These are phyloP conservation scores for Hyphodiscus hymeniophilus DNA, from an alignment of 495 filamentous ascomycete species.

Conservation along the genomic window DNA sequence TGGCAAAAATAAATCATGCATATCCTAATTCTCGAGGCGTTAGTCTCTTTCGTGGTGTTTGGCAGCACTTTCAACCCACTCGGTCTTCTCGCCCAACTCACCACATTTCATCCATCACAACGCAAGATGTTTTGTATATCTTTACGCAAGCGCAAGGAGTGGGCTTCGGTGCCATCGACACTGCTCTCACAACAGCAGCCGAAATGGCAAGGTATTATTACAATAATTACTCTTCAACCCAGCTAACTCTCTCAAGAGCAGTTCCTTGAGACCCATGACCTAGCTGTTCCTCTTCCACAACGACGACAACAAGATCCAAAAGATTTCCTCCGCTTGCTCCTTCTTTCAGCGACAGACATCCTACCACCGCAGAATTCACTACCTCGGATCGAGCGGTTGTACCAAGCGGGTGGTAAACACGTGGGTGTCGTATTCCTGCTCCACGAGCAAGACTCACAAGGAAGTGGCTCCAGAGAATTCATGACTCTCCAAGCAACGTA, in stretches of 20 bases:
- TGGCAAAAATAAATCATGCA: neutral
- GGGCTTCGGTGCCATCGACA: slow-evolving; percentile 35
- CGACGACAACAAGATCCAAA: slow-evolving; percentile 9
- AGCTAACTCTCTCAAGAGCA: slow-evolving; percentile 31
- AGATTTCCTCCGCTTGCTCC: slow-evolving; percentile 35
- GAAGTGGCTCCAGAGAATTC: slow-evolving; percentile 23
- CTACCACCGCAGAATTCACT: slow-evolving; percentile 18
- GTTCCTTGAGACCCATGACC: slow-evolving; percentile 42
- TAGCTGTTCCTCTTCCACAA: slow-evolving; percentile 36
- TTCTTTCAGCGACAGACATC: slow-evolving; percentile 44
- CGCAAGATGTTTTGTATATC: slow-evolving; percentile 44
- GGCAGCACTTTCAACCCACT: no score
- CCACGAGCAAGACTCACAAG: slow-evolving; percentile 18
- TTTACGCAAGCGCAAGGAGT: slow-evolving; percentile 43
- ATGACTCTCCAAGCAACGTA: slow-evolving; percentile 38
- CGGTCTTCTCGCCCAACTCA: no score
- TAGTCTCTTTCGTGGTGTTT: no score
- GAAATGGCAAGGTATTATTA: slow-evolving; percentile 45
- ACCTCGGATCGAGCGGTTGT: slow-evolving; percentile 42
- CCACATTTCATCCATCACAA: neutral
- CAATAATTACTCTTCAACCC: no score
- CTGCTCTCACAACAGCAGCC: slow-evolving; percentile 30
- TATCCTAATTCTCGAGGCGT: neutral
- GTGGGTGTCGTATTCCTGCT: slow-evolving; percentile 49
- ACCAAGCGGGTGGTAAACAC: slow-evolving; percentile 30